Conservation (phyloP, 768 basidiomycete genomes). For the Russula olivacea region DNA sequence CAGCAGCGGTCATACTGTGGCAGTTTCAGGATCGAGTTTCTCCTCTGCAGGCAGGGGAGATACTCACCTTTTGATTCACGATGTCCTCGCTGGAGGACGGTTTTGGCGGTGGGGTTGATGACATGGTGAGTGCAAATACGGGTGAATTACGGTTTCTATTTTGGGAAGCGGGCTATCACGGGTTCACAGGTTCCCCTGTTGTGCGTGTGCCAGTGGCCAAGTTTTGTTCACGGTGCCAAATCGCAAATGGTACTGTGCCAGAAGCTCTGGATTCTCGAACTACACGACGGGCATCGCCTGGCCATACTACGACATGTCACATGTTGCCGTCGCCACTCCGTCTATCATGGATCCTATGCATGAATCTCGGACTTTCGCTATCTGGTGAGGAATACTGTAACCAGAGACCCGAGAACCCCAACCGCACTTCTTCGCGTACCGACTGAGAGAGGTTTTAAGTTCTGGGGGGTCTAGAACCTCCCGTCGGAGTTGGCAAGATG, state of each 20-base stretch:
- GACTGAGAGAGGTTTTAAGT: neutral
- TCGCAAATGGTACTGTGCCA: too few species aligned
- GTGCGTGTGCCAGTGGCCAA: too few species aligned
- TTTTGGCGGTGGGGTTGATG: conserved; percentile 41
- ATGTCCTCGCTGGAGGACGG: conserved; percentile 84
- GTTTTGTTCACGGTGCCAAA: too few species aligned
- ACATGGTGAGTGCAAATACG: conserved; percentile 32
- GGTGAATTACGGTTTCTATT: conserved; percentile 3
- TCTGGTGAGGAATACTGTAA: too few species aligned
- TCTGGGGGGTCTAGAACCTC: neutral
- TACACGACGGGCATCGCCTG: neutral
- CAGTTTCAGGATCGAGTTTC: neutral
- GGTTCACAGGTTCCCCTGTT: too few species aligned
- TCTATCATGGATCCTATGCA: neutral
- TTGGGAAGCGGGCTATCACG: too few species aligned
- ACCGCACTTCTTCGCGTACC: neutral
- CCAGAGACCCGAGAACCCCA: neutral
- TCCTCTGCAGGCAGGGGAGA: neutral
- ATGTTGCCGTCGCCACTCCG: neutral
- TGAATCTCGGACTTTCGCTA: neutral
- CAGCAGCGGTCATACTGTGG: conserved; percentile 78
- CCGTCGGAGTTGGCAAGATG: neutral
- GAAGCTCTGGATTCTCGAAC: neutral
- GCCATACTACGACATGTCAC: too few species aligned
- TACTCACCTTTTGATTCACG: conserved; percentile 75